A percentile compares a stretch with the other conserved stretches of the same genome.
These are phyloP conservation scores for Collybia sordida DNA, from an alignment of 768 basidiomycete species.

Conservation along the genomic window DNA sequence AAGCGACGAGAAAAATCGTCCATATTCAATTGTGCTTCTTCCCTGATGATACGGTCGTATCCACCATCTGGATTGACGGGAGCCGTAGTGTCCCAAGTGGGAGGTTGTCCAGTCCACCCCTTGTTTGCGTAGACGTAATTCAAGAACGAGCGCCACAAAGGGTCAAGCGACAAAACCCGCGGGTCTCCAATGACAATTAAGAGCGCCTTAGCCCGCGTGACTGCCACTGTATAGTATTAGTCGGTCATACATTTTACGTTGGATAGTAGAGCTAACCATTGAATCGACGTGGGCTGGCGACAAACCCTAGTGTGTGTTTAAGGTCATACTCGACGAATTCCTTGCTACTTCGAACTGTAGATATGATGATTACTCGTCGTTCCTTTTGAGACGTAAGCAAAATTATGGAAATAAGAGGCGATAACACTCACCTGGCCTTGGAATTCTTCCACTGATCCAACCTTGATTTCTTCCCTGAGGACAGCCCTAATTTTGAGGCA, in stretches of 20 bases:
- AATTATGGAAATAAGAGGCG: constrained; percentile 14
- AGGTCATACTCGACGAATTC: constrained; percentile 51
- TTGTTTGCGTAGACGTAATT: constrained; percentile 49
- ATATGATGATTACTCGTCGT: constrained; percentile 56
- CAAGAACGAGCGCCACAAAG: constrained; percentile 59
- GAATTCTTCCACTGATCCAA: constrained; percentile 69
- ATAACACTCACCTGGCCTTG: constrained; percentile 54
- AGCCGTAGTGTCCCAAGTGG: constrained; percentile 32
- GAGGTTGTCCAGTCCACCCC: constrained; percentile 51
- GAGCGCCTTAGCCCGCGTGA: constrained; percentile 65
- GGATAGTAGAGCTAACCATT: constrained; percentile 43
- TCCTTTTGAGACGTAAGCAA: constrained; percentile 43
- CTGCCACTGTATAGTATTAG: constrained; percentile 43
- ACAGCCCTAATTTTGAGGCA: constrained; percentile 46
- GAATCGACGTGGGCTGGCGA: constrained; percentile 53
- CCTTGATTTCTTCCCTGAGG: constrained; percentile 43
- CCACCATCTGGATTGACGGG: constrained; percentile 19
- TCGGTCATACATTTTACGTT: neutral
- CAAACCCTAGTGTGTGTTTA: constrained; percentile 56
- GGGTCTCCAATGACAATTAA: constrained; percentile 66
- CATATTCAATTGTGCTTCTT: constrained; percentile 30
- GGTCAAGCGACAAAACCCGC: constrained; percentile 53
- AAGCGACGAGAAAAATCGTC: constrained; percentile 29
- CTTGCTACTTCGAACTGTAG: constrained; percentile 55
- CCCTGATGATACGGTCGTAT: constrained; percentile 18